phyloP scores from a whole-genome alignment of 768 basidiomycete species.

The Boletus rex-veris region DNA sequence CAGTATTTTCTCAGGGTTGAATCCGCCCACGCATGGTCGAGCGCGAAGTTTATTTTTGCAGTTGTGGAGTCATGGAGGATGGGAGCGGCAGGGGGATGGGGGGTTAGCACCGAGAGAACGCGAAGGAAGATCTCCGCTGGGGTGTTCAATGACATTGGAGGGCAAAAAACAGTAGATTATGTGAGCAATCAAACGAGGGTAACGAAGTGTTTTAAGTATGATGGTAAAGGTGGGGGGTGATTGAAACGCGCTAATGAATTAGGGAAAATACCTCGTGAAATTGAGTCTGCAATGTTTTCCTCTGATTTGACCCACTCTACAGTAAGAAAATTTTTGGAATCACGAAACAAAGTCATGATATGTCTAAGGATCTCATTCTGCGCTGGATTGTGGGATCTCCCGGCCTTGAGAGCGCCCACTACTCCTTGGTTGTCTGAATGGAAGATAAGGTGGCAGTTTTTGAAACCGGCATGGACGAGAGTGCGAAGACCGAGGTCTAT shows the following conservation, averaged over 20 bases:
- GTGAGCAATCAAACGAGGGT: too few species aligned
- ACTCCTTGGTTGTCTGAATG: conserved; percentile 43
- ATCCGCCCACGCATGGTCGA: too few species aligned
- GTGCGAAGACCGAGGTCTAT: not conserved
- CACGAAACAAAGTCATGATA: not conserved
- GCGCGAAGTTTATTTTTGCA: too few species aligned
- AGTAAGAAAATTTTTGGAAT: conserved; percentile 1
- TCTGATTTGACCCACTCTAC: conserved; percentile 3
- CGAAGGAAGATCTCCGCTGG: too few species aligned
- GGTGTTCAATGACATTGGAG: too few species aligned
- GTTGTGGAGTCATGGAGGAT: too few species aligned
- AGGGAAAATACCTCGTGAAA: conserved; percentile 35
- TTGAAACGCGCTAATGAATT: conserved; percentile 4
- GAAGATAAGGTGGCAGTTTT: conserved; percentile 25
- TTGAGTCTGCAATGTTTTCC: conserved; percentile 37
- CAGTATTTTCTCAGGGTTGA: too few species aligned
- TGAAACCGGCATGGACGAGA: conserved; percentile 10
- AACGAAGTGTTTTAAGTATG: not conserved
- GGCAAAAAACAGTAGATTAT: too few species aligned
- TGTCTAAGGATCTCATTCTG: conserved; percentile 4
- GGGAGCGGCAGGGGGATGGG: too few species aligned
- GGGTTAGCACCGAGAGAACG: too few species aligned
- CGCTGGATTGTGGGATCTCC: not conserved
- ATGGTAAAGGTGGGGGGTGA: not conserved
- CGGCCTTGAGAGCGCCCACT: conserved; percentile 14